phyloP scores from a whole-genome alignment of 768 basidiomycete species.

The Tulasnella sp. region DNA sequence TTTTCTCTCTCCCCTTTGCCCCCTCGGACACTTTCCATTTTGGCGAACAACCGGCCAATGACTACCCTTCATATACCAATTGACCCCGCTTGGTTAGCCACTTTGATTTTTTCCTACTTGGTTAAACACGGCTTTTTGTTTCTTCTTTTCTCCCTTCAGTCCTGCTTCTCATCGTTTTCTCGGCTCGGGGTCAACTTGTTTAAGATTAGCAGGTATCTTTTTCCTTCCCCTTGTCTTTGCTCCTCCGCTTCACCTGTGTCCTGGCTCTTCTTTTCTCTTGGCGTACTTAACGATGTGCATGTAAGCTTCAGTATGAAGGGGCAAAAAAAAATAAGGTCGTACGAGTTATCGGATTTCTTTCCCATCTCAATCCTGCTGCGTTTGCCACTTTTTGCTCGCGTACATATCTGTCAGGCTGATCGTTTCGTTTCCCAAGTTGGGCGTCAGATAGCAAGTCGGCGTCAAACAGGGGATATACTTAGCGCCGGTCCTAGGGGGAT shows the following conservation, averaged over 20 bases:
- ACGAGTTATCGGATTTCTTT: constrained; percentile 3
- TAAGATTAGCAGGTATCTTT: constrained; percentile 11
- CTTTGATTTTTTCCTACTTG: neutral
- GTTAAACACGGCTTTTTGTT: neutral
- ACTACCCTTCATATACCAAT: constrained; percentile 9
- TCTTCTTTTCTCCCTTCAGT: neutral
- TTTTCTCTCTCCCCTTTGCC: neutral
- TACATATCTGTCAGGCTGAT: neutral
- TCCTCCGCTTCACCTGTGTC: neutral
- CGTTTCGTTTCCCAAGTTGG: neutral
- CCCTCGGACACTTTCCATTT: constrained; percentile 8
- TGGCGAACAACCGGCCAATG: constrained; percentile 1
- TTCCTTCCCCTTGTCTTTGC: neutral
- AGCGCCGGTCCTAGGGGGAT: neutral
- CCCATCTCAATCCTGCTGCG: neutral
- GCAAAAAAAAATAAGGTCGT: constrained; percentile 1
- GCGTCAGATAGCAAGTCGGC: neutral
- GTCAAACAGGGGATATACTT: neutral
- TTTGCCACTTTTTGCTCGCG: neutral
- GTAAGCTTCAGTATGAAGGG: constrained; percentile 3
- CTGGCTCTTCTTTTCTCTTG: constrained; percentile 1
- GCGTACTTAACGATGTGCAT: constrained; percentile 15
- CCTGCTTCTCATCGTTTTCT: constrained; percentile 10
- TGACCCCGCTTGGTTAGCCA: neutral
- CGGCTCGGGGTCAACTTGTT: constrained; percentile 8